Conservation (phyloP, 2,329 filamentous ascomycete genomes). For the Ascocoryne sarcoides region DNA sequence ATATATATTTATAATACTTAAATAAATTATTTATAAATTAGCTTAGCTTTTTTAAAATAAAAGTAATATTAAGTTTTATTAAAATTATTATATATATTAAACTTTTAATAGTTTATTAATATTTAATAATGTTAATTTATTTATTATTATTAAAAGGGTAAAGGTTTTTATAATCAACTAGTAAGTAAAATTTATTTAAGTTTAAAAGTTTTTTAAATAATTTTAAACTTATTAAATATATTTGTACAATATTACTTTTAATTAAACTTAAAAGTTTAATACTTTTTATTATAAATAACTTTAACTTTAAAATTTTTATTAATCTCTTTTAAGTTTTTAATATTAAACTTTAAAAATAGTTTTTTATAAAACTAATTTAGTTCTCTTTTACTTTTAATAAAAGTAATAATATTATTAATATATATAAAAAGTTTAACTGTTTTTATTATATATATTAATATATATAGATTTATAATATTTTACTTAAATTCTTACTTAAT, state of each 20-base stretch:
- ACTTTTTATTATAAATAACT: not conserved
- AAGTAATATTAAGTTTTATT: conserved; percentile 4
- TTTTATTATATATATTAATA: too few relatives aligned
- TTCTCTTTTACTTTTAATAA: not conserved
- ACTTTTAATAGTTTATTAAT: too few relatives aligned
- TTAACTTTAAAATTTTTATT: not conserved
- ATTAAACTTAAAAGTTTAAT: not conserved
- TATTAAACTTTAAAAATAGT: too few relatives aligned
- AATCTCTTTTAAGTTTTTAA: too few relatives aligned
- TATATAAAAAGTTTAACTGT: too few relatives aligned
- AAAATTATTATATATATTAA: not conserved
- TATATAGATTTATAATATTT: not conserved
- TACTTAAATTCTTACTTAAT: not conserved
- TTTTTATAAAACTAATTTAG: too few relatives aligned
- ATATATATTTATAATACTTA: too few relatives aligned
- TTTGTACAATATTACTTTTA: not conserved
- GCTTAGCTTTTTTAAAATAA: conserved; percentile 2
- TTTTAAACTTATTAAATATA: too few relatives aligned
- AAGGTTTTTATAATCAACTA: not conserved
- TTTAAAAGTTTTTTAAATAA: too few relatives aligned
- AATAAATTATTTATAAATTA: too few relatives aligned
- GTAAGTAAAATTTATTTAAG: too few relatives aligned
- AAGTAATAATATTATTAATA: not conserved
- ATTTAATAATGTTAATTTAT: not conserved
- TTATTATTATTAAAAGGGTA: not conserved